Conservation (phyloP, 768 basidiomycete species). For the Leucosporidium scottii region DNA sequence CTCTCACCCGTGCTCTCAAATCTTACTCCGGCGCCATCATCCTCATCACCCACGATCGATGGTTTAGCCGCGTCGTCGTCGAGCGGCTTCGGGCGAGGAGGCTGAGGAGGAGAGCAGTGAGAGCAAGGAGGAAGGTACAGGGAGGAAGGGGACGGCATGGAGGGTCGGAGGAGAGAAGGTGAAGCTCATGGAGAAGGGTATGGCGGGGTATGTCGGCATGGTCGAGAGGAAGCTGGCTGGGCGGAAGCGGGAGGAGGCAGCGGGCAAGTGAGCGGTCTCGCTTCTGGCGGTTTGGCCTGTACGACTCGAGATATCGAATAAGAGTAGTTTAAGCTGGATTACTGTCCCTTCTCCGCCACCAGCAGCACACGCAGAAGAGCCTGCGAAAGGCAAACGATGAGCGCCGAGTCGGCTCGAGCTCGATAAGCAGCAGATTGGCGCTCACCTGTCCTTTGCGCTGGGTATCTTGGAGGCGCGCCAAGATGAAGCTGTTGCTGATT, state of each 20-base stretch:
- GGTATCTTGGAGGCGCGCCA: too few species aligned
- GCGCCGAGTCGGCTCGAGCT: too few species aligned
- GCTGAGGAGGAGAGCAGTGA: slow-evolving; percentile 35
- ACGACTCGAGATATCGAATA: too few species aligned
- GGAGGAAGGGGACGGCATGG: slow-evolving; percentile 30
- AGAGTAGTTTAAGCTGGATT: too few species aligned
- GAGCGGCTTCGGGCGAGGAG: slow-evolving; percentile 34
- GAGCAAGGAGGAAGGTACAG: slow-evolving; percentile 26
- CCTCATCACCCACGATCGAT: slow-evolving; percentile 61
- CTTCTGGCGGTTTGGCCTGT: too few species aligned
- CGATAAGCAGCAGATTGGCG: too few species aligned
- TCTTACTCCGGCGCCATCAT: slow-evolving; percentile 54
- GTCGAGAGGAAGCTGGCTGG: slow-evolving; percentile 38
- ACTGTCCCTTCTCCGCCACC: too few species aligned
- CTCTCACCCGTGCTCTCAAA: slow-evolving; percentile 51
- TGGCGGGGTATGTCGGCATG: slow-evolving; percentile 40
- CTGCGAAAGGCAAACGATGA: too few species aligned
- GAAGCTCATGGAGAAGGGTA: slow-evolving; percentile 37
- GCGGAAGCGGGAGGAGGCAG: background rate
- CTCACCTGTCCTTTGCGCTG: too few species aligned
- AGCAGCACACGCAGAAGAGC: too few species aligned
- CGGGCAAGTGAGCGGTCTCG: background rate
- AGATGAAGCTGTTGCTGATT: too few species aligned
- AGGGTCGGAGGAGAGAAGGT: slow-evolving; percentile 39
- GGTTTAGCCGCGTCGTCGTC: slow-evolving; percentile 39